Percentiles rank a stretch among this genome's conserved stretches.
phyloP scores from a whole-genome alignment of 1,284 basidiomycete species.

The Gomphus sp. region DNA sequence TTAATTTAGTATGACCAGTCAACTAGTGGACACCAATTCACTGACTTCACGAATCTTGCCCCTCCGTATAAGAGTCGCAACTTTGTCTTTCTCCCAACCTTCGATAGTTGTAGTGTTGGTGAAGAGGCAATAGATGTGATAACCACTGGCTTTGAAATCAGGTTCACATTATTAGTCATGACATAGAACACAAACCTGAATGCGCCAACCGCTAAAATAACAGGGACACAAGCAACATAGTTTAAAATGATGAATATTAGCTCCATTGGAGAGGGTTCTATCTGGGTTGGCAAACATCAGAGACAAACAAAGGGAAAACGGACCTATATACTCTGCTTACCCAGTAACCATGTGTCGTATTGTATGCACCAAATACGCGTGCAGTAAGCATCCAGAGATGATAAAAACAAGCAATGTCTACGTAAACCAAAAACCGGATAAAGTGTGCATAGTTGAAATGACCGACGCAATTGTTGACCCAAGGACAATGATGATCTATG shows the following conservation, averaged over 20 bases:
- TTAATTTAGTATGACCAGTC: neutral
- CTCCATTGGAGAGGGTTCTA: slow-evolving; percentile 59
- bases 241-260: slow-evolving; percentile 84
- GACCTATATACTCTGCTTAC: slow-evolving; percentile 29
- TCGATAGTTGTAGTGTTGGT: slow-evolving; percentile 94
- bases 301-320: neutral
- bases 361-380: slow-evolving; percentile 47
- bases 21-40: neutral
- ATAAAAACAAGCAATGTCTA: slow-evolving; percentile 81
- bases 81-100: slow-evolving; percentile 96
- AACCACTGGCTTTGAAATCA: slow-evolving; percentile 43
- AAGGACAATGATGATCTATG: slow-evolving; percentile 85
- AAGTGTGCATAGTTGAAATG: slow-evolving; percentile 88
- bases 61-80: slow-evolving; percentile 72
- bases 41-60: slow-evolving; percentile 79
- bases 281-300: slow-evolving; percentile 31
- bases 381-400: slow-evolving; percentile 72
- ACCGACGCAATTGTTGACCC: slow-evolving; percentile 88
- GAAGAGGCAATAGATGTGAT: slow-evolving; percentile 78
- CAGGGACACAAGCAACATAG: slow-evolving; percentile 79
- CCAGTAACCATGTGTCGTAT: slow-evolving; percentile 32
- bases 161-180: neutral
- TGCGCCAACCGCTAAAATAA: slow-evolving; percentile 75
- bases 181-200: slow-evolving; percentile 49
- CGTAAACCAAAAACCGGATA: slow-evolving; percentile 85